Evolutionary conservation across 495 filamentous ascomycete genomes (phyloP).

Genomic region (Aspergillus sclerotioniger): DNA sequence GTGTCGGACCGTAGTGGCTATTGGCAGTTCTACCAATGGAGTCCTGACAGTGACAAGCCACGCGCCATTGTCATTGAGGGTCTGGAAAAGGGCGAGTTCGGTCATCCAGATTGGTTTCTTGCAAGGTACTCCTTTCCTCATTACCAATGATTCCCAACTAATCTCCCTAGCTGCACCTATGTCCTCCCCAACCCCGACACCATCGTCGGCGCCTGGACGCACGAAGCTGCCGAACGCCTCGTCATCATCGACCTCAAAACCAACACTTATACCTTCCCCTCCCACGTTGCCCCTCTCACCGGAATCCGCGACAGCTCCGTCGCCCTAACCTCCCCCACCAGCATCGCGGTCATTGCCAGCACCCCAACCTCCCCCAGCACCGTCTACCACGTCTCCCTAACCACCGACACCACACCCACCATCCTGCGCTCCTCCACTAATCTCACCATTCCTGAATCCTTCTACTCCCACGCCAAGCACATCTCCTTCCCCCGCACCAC

Average conservation of each 20-base stretch:
- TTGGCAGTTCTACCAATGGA: constrained; percentile 40
- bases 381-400: not conserved
- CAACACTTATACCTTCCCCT: constrained; percentile 19
- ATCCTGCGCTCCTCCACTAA: not conserved
- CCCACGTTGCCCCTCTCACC: constrained; percentile 21
- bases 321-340: constrained; percentile 19
- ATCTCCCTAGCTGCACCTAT: constrained; percentile 30
- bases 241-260: constrained; percentile 21
- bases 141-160: not conserved
- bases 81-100: constrained; percentile 41
- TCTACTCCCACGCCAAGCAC: not conserved
- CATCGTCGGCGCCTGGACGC: constrained; percentile 31
- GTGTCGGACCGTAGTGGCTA: constrained; percentile 39
- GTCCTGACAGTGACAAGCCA: constrained; percentile 4
- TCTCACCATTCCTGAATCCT: constrained; percentile 16
- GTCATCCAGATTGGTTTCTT: constrained; percentile 35
- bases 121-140: constrained; percentile 29
- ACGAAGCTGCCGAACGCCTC: constrained; percentile 24
- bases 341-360: constrained; percentile 24
- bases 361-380: constrained; percentile 13
- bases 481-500: not conserved
- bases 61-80: constrained; percentile 22
- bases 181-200: constrained; percentile 35
- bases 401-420: not conserved
- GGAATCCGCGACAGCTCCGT: constrained; percentile 16